These are phyloP conservation scores for Physcia stellaris DNA, from an alignment of 495 filamentous ascomycete genomes.

Conservation along the genomic window DNA sequence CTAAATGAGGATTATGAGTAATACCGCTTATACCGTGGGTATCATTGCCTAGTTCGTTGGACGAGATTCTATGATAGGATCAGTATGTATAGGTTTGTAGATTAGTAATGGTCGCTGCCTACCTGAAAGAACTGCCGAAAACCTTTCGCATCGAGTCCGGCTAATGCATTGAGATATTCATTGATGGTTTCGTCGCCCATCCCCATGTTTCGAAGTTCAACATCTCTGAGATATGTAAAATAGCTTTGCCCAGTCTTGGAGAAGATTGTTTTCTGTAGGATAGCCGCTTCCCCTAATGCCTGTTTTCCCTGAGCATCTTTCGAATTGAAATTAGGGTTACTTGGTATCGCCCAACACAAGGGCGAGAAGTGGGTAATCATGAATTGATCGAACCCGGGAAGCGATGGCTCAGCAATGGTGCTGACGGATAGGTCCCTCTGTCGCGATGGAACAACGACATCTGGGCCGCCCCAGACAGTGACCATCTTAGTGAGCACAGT, in stretches of 20 bases:
- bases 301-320: slow-evolving; percentile 75
- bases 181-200: slow-evolving; percentile 36
- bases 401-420: slow-evolving; percentile 30
- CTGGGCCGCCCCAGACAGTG: slow-evolving; percentile 71
- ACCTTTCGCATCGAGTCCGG: slow-evolving; percentile 34
- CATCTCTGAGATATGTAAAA: slow-evolving; percentile 37
- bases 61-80: too few species aligned
- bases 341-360: slow-evolving; percentile 73
- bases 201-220: slow-evolving; percentile 39
- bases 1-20: too few species aligned
- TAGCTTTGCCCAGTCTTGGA: slow-evolving; percentile 63
- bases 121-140: slow-evolving; percentile 42
- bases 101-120: too few species aligned
- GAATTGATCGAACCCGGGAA: slow-evolving; percentile 87
- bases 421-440: slow-evolving; percentile 16
- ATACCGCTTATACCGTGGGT: too few species aligned
- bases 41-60: too few species aligned
- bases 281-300: slow-evolving; percentile 72
- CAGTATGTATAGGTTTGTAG: too few species aligned
- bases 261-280: slow-evolving; percentile 75
- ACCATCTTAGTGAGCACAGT: slow-evolving; percentile 67
- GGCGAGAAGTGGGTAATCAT: slow-evolving; percentile 80
- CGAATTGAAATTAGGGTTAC: slow-evolving; percentile 59
- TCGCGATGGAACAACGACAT: slow-evolving; percentile 41
- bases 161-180: slow-evolving; percentile 41